phyloP scores from a whole-genome alignment of 345 rosid genomes.

The Carallia brachiata region DNA sequence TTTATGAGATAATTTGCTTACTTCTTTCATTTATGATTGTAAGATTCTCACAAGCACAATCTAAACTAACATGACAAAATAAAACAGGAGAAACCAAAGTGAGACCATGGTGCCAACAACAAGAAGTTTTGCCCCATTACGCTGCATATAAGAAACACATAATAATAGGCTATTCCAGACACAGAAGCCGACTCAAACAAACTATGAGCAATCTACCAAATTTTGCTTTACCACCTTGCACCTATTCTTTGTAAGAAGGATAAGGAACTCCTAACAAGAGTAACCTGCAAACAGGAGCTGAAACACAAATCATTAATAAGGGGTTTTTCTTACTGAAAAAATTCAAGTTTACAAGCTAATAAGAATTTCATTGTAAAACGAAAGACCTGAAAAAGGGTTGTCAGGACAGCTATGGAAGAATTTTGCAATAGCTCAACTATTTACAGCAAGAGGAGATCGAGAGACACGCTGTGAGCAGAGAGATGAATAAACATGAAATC shows the following conservation, averaged over 20 bases:
- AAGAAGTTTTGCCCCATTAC: slow-evolving; percentile 83
- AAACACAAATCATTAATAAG: slow-evolving; percentile 7
- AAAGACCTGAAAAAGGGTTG: slow-evolving; percentile 91
- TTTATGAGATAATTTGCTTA: too few species aligned
- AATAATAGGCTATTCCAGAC: neutral
- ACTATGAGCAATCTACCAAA: neutral
- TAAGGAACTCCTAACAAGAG: slow-evolving; percentile 82
- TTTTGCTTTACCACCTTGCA: slow-evolving; percentile 61
- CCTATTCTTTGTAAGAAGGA: slow-evolving; percentile 79
- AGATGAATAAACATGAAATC: slow-evolving; percentile 98
- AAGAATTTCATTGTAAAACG: slow-evolving; percentile 11
- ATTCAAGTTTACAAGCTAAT: slow-evolving; percentile 1
- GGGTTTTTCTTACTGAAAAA: neutral
- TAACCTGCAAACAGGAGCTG: slow-evolving; percentile 53
- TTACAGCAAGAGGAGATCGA: slow-evolving; percentile 66
- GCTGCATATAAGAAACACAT: slow-evolving; percentile 47
- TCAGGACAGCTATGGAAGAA: slow-evolving; percentile 92
- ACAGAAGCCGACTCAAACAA: neutral
- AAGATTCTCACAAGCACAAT: neutral
- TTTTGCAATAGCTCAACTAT: slow-evolving; percentile 73
- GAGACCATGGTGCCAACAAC: slow-evolving; percentile 93
- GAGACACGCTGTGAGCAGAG: slow-evolving; percentile 93
- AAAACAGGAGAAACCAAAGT: slow-evolving; percentile 1
- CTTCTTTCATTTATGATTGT: too few species aligned
- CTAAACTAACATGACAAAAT: neutral